Percentiles rank a stretch among this genome's conserved stretches.
These are phyloP conservation scores for Entamoeba histolytica DNA, from an alignment of 208 protist genomes.

Conservation along the genomic window DNA sequence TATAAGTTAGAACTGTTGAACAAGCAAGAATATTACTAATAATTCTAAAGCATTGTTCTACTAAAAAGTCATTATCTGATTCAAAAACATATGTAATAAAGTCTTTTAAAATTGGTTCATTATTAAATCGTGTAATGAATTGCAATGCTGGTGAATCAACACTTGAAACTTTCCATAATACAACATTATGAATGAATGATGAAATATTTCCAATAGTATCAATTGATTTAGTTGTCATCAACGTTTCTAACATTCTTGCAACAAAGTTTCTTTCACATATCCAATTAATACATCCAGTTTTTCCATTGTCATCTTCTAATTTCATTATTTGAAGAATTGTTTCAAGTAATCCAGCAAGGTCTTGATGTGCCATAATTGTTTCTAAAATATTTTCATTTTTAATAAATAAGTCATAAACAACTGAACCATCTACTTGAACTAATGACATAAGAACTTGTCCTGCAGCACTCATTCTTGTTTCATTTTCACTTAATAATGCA, in stretches of 20 bases:
- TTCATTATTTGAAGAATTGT: background rate
- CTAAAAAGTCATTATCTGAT: background rate
- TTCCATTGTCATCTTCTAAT: background rate
- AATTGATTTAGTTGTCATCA: background rate
- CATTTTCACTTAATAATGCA: background rate
- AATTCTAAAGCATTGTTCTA: background rate
- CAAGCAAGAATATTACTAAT: background rate
- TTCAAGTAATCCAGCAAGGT: background rate
- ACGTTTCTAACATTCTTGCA: background rate
- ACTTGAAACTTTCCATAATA: background rate
- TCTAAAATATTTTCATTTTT: background rate
- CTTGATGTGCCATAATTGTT: background rate
- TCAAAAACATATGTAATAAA: background rate
- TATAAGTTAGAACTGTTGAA: background rate
- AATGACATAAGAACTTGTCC: background rate
- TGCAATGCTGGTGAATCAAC: background rate
- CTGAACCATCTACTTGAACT: background rate
- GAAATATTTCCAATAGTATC: background rate
- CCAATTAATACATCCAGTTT: background rate
- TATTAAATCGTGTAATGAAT: background rate
- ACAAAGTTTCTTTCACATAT: background rate
- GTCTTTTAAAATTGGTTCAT: background rate
- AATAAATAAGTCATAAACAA: background rate
- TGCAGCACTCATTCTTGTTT: background rate
- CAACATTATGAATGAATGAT: background rate